These are phyloP conservation scores for Coelastrella sp. DNA, from an alignment of 139 green algal genomes.

Conservation along the genomic window DNA sequence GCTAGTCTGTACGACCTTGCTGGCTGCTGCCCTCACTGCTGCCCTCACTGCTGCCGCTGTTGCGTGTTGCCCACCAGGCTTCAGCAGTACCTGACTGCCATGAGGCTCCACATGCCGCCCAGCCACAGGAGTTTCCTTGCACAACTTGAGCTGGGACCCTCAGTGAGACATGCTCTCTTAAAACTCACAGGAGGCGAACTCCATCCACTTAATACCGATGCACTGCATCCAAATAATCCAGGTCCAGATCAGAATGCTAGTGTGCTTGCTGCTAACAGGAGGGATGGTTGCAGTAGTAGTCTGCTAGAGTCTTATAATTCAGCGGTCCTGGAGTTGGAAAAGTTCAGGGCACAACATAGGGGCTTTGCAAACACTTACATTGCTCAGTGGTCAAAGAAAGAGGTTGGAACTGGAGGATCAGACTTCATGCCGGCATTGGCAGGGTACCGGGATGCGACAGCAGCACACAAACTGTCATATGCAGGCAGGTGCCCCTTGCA, in stretches of 20 bases:
- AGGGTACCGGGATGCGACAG: conserved; percentile 52
- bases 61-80: conserved; percentile 31
- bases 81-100: conserved; percentile 54
- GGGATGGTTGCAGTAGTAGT: neutral
- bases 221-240: neutral
- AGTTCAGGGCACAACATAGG: conserved; percentile 51
- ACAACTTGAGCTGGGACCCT: conserved; percentile 33
- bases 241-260: neutral
- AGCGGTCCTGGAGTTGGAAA: conserved; percentile 51
- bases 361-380: conserved; percentile 61
- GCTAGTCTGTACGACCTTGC: no score
- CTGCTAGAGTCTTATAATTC: conserved; percentile 58
- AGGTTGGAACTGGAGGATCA: conserved; percentile 55
- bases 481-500: conserved; percentile 6
- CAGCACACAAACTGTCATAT: conserved; percentile 32
- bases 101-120: conserved; percentile 64
- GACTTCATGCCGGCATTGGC: conserved; percentile 65
- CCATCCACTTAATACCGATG: neutral
- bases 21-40: neutral
- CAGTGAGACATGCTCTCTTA: conserved; percentile 12
- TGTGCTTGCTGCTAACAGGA: neutral
- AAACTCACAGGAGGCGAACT: neutral
- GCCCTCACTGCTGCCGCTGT: neutral
- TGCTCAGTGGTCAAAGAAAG: conserved; percentile 47
- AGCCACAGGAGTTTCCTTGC: conserved; percentile 52